These are phyloP conservation scores for Rhizopogon vinicolor DNA, from an alignment of 768 basidiomycete species.

Conservation along the genomic window DNA sequence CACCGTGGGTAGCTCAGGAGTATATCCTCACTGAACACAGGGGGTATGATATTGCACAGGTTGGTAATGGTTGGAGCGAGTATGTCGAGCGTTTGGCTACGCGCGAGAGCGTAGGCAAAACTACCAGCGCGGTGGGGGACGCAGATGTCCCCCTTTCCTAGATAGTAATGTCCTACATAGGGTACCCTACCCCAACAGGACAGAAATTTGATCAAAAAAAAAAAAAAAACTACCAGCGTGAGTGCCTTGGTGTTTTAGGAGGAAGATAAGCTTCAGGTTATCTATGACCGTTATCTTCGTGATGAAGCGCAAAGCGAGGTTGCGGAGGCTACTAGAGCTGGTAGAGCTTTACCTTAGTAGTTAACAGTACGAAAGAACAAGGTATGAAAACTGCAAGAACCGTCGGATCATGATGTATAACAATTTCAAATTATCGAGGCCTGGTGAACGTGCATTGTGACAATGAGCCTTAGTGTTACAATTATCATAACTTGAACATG, in stretches of 20 bases:
- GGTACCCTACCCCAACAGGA: too few species aligned
- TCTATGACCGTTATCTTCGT: conserved; percentile 51
- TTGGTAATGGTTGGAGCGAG: conserved; percentile 38
- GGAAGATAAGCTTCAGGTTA: conserved; percentile 38
- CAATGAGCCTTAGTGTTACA: neutral
- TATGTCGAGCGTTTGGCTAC: conserved; percentile 39
- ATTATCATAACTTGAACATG: neutral
- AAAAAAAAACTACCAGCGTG: conserved; percentile 43
- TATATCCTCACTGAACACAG: conserved; percentile 46
- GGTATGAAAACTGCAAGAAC: too few species aligned
- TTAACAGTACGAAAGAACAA: neutral
- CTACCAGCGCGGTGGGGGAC: too few species aligned
- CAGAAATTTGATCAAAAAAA: too few species aligned
- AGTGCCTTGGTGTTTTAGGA: conserved; percentile 23
- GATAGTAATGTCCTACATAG: too few species aligned
- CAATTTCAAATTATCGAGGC: too few species aligned
- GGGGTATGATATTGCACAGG: conserved; percentile 39
- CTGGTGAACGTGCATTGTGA: too few species aligned
- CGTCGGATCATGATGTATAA: too few species aligned
- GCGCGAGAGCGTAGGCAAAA: conserved; percentile 43
- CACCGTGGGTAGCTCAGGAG: conserved; percentile 51
- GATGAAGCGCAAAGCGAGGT: conserved; percentile 53
- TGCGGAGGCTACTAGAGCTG: conserved; percentile 46
- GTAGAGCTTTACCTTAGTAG: conserved; percentile 32
- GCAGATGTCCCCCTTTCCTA: too few species aligned